These are phyloP conservation scores for Parasarocladium wereldwijsianum DNA, from an alignment of 2,329 filamentous ascomycete species.

Conservation along the genomic window DNA sequence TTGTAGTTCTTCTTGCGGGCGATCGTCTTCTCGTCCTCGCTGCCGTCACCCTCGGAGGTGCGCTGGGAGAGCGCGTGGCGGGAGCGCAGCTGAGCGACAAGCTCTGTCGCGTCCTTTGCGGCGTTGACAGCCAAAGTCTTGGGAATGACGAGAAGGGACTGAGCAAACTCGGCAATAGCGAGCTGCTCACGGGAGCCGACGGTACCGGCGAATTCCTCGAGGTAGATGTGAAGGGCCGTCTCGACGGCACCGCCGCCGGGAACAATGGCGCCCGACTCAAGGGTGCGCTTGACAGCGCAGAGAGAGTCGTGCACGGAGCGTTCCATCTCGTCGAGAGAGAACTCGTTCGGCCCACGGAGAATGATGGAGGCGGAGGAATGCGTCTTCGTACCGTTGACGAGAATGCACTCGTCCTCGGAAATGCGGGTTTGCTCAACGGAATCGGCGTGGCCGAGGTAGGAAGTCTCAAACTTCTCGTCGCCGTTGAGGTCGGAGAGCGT, in stretches of 20 bases:
- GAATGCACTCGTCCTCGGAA: slow-evolving; percentile 95
- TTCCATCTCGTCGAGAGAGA: slow-evolving; percentile 97
- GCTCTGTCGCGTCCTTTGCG: slow-evolving; percentile 88
- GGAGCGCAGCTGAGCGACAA: slow-evolving; percentile 88
- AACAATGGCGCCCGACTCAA: slow-evolving; percentile 93
- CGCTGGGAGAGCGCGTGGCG: slow-evolving; percentile 90
- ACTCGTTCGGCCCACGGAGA: slow-evolving; percentile 90
- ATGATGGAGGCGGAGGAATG: slow-evolving; percentile 93
- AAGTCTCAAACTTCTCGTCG: slow-evolving; percentile 89
- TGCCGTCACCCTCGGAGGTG: slow-evolving; percentile 69
- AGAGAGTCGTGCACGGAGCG: slow-evolving; percentile 94
- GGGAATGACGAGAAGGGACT: slow-evolving; percentile 84
- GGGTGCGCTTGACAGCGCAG: slow-evolving; percentile 89
- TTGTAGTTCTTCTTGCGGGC: slow-evolving; percentile 95
- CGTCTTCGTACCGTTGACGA: slow-evolving; percentile 89
- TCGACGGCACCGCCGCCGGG: slow-evolving; percentile 93
- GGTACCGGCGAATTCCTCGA: slow-evolving; percentile 96
- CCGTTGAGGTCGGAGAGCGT: slow-evolving; percentile 93
- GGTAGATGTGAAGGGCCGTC: slow-evolving; percentile 97
- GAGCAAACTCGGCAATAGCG: slow-evolving; percentile 93
- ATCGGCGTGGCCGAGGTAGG: slow-evolving; percentile 79
- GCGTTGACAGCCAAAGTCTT: slow-evolving; percentile 96
- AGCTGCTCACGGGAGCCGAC: slow-evolving; percentile 95
- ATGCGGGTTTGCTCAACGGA: slow-evolving; percentile 98
- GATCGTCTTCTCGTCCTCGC: slow-evolving; percentile 75